Evolutionary conservation across 345 rosid genomes (phyloP).

Genomic region (Physaria fendleri): DNA sequence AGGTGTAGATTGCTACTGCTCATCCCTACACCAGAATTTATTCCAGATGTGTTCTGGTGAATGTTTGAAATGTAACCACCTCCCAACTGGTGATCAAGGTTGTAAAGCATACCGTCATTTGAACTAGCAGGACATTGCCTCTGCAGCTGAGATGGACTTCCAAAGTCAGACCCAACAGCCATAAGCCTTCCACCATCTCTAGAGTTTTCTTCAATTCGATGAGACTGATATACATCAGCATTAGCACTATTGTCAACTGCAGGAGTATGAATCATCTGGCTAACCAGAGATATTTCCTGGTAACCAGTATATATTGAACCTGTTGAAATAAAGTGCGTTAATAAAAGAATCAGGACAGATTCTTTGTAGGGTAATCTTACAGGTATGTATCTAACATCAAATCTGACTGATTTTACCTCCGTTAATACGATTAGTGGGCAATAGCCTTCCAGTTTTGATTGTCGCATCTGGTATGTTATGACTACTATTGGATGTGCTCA

Average conservation of each 20-base stretch:
- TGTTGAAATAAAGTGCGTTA: slow-evolving; percentile 26
- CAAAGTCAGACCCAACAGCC: slow-evolving; percentile 54
- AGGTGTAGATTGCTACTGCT: slow-evolving; percentile 45
- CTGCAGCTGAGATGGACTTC: slow-evolving; percentile 47
- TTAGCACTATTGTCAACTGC: slow-evolving; percentile 44
- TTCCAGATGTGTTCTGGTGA: slow-evolving; percentile 63
- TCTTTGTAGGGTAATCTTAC: slow-evolving; percentile 9
- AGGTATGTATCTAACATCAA: slow-evolving; percentile 39
- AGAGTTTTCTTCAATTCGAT: slow-evolving; percentile 49
- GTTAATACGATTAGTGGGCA: slow-evolving; percentile 49
- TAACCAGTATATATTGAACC: slow-evolving; percentile 60
- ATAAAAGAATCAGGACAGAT: not conserved
- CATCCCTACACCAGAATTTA: slow-evolving; percentile 64
- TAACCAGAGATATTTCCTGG: slow-evolving; percentile 54
- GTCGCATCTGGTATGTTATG: slow-evolving; percentile 44
- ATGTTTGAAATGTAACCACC: slow-evolving; percentile 57
- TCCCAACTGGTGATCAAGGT: slow-evolving; percentile 65
- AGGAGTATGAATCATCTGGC: slow-evolving; percentile 97
- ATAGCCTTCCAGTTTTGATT: slow-evolving; percentile 43
- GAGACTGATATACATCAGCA: slow-evolving; percentile 41
- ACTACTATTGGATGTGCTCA: slow-evolving; percentile 33
- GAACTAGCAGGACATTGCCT: slow-evolving; percentile 55
- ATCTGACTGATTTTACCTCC: slow-evolving; percentile 42
- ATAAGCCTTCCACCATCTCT: slow-evolving; percentile 54
- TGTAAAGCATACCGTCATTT: slow-evolving; percentile 55